A percentile compares a stretch with the other conserved stretches of the same genome.
These are phyloP conservation scores for Solanum rostratum DNA, from an alignment of 257 asterid genomes.

Conservation along the genomic window DNA sequence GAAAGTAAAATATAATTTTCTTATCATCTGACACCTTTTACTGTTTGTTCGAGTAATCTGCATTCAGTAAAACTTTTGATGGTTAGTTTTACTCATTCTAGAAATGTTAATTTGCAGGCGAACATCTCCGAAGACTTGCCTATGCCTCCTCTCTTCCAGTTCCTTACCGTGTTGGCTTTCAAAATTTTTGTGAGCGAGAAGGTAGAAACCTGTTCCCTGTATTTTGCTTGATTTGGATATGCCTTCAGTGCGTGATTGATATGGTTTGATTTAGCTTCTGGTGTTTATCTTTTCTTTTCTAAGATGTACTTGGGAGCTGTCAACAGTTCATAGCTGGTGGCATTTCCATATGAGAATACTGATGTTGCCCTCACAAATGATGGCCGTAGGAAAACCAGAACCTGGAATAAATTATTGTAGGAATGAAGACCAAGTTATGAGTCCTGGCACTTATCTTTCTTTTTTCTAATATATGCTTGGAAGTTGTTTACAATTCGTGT, in stretches of 20 bases:
- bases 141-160: conserved; percentile 93
- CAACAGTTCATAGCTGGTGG: not conserved
- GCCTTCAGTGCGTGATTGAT: not conserved
- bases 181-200: conserved; percentile 64
- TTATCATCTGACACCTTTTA: not conserved
- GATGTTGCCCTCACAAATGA: not conserved
- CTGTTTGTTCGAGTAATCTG: not conserved
- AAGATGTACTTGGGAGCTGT: not conserved
- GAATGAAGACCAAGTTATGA: not conserved
- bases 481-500: not conserved
- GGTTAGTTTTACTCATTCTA: conserved; percentile 1
- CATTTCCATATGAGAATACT: not conserved
- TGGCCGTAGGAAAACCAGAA: not conserved
- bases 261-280: not conserved
- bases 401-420: not conserved
- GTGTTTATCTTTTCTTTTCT: not conserved
- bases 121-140: conserved; percentile 62
- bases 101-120: conserved; percentile 36
- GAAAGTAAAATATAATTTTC: not conserved
- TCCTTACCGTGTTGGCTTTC: conserved; percentile 78
- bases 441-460: not conserved
- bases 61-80: not conserved
- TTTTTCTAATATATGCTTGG: not conserved
- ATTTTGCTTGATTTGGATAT: not conserved
- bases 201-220: conserved; percentile 22